Evolutionary conservation across 441 rosid genomes (phyloP).

Genomic region (Dalechampia spathulata): DNA sequence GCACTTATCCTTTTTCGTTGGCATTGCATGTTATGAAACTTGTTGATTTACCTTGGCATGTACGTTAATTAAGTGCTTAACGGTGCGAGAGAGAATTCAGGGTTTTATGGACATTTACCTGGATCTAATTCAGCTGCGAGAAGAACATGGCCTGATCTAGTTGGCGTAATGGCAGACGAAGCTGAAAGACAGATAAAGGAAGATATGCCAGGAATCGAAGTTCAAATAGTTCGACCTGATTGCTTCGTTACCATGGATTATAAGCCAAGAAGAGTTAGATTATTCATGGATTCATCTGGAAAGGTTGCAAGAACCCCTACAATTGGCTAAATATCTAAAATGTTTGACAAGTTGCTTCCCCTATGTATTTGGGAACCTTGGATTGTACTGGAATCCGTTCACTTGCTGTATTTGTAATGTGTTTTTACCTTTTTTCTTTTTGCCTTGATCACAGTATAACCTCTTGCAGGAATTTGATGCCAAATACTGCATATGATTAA

Average conservation of each 20-base stretch:
- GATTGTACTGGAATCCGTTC: too few species aligned
- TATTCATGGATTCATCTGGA: constrained; percentile 27
- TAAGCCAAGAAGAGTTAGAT: constrained; percentile 21
- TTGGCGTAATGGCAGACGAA: constrained; percentile 25
- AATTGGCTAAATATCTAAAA: constrained; percentile 33
- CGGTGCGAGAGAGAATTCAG: not conserved
- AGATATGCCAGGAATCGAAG: constrained; percentile 18
- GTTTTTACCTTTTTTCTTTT: too few species aligned
- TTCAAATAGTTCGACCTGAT: constrained; percentile 25
- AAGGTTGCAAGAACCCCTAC: constrained; percentile 30
- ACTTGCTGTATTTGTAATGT: too few species aligned
- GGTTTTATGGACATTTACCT: not conserved
- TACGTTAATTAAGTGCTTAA: too few species aligned
- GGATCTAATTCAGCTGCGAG: not conserved
- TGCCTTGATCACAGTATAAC: too few species aligned
- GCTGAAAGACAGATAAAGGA: constrained; percentile 37
- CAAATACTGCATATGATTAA: too few species aligned
- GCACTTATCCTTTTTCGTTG: too few species aligned
- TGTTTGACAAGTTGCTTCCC: too few species aligned
- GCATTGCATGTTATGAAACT: not conserved
- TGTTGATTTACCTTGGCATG: not conserved
- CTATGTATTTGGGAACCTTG: too few species aligned
- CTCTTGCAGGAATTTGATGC: too few species aligned
- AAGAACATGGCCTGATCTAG: constrained; percentile 3
- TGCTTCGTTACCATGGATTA: constrained; percentile 36